These are phyloP conservation scores for Chaetomium sp. DNA, from an alignment of 2,329 filamentous ascomycete species.

Conservation along the genomic window DNA sequence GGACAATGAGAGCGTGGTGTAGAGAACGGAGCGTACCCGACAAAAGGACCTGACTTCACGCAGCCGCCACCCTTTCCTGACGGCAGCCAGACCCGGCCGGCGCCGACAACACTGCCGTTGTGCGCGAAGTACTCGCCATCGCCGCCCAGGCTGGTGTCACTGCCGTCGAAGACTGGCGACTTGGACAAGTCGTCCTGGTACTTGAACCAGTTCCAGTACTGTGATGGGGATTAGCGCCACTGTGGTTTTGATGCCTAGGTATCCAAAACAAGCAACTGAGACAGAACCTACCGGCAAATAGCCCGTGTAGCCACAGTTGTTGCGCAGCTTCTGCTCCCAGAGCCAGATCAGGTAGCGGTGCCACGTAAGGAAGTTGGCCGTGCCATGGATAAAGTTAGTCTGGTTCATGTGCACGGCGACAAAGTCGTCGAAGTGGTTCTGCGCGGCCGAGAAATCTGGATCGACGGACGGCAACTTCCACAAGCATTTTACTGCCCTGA, in stretches of 20 bases:
- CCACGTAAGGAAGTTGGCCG: constrained; percentile 40
- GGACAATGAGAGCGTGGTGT: neutral
- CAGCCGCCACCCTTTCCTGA: constrained; percentile 60
- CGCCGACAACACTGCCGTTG: constrained; percentile 31
- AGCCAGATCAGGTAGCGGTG: constrained; percentile 38
- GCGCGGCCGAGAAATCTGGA: constrained; percentile 2
- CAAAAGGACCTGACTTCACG: constrained; percentile 54
- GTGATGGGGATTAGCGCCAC: constrained; percentile 36
- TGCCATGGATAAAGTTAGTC: constrained; percentile 50
- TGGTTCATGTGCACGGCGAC: constrained; percentile 53
- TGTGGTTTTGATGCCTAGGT: neutral
- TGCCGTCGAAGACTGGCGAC: constrained; percentile 55
- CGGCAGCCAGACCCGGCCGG: constrained; percentile 31
- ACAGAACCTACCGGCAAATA: constrained; percentile 20
- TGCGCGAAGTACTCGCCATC: constrained; percentile 8
- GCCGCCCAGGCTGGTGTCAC: constrained; percentile 37
- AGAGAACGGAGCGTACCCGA: constrained; percentile 25
- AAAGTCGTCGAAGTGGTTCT: constrained; percentile 53
- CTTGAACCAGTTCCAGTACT: constrained; percentile 52
- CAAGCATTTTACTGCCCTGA: constrained; percentile 50
- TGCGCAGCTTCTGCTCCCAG: constrained; percentile 38
- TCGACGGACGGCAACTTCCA: constrained; percentile 44
- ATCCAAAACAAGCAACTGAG: neutral
- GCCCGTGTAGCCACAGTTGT: constrained; percentile 43
- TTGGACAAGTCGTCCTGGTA: constrained; percentile 38